Conservation (phyloP, 768 basidiomycete species). For the Naganishia antarctica region DNA sequence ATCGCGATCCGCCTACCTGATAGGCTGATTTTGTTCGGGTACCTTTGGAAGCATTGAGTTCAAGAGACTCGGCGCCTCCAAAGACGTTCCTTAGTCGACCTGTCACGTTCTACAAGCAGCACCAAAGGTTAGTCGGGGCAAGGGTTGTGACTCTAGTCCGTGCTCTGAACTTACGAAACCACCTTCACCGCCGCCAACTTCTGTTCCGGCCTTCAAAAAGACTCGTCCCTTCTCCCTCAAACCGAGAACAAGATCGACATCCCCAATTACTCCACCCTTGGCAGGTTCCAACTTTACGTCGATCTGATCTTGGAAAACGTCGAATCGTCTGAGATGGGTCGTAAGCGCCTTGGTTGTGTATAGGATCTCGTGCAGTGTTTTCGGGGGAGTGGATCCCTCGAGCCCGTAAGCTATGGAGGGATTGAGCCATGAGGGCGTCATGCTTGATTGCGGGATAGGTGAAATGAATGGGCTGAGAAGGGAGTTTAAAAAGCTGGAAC, state of each 20-base stretch:
- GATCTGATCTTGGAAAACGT: conserved; percentile 71
- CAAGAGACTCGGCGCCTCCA: conserved; percentile 82
- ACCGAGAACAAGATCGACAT: conserved; percentile 43
- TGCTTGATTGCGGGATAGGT: conserved; percentile 27
- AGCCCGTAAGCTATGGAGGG: conserved; percentile 32
- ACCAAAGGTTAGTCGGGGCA: no score
- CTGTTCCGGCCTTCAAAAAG: conserved; percentile 76
- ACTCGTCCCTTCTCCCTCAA: conserved; percentile 70
- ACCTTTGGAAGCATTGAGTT: conserved; percentile 74
- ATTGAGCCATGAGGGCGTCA: conserved; percentile 39
- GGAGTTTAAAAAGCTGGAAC: conserved; percentile 72
- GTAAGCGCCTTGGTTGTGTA: conserved; percentile 66
- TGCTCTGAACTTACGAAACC: conserved; percentile 74
- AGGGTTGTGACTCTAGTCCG: no score
- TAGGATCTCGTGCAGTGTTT: conserved; percentile 63
- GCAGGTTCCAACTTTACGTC: conserved; percentile 67
- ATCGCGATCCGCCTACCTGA: conserved; percentile 56
- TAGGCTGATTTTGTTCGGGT: conserved; percentile 82
- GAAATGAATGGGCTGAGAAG: conserved; percentile 65
- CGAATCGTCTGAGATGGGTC: conserved; percentile 64
- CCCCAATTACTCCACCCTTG: conserved; percentile 42
- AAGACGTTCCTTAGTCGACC: conserved; percentile 80
- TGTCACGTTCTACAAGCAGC: conserved; percentile 78
- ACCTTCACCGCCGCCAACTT: conserved; percentile 88
- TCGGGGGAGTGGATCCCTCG: conserved; percentile 39